Percentiles rank a stretch among this genome's conserved stretches.
Evolutionary conservation across 306 rosid genomes (phyloP).

Genomic region (Dalbergia cochinchinensis): DNA sequence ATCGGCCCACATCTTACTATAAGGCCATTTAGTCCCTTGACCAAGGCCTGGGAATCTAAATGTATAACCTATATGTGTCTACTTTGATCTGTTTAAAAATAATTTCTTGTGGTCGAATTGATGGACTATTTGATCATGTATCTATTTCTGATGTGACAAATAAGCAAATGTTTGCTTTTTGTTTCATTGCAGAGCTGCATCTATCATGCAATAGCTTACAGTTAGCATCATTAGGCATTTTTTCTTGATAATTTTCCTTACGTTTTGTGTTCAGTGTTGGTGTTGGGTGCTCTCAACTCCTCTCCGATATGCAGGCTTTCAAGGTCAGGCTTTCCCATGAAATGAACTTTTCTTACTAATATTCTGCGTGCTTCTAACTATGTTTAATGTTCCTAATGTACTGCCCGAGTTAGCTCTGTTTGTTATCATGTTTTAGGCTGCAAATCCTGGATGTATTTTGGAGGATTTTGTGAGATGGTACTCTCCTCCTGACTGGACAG

Average conservation of each 20-base stretch:
- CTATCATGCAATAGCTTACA: not conserved
- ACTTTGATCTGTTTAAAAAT: slow-evolving; percentile 25
- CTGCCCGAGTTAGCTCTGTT: slow-evolving; percentile 40
- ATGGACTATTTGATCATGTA: slow-evolving; percentile 24
- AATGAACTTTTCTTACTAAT: slow-evolving; percentile 40
- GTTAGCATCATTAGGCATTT: slow-evolving; percentile 35
- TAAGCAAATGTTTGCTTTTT: slow-evolving; percentile 33
- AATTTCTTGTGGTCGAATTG: slow-evolving; percentile 30
- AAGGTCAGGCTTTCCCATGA: slow-evolving; percentile 67
- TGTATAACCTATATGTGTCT: not conserved
- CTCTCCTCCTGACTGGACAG: slow-evolving; percentile 99
- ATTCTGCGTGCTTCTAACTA: slow-evolving; percentile 36
- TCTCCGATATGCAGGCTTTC: slow-evolving; percentile 99
- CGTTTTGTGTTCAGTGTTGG: slow-evolving; percentile 85
- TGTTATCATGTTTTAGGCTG: slow-evolving; percentile 69
- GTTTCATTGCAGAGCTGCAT: slow-evolving; percentile 34
- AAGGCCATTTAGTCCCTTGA: slow-evolving; percentile 2
- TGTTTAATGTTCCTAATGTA: slow-evolving; percentile 40
- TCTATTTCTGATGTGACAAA: slow-evolving; percentile 31
- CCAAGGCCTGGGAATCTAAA: slow-evolving; percentile 18
- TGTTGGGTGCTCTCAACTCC: slow-evolving; percentile 99
- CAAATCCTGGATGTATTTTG: slow-evolving; percentile 99
- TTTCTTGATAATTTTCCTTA: slow-evolving; percentile 53
- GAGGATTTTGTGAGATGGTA: slow-evolving; percentile 99
- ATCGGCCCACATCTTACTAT: slow-evolving; percentile 19